Percentiles rank a stretch among this genome's conserved stretches.
Conservation (phyloP, 2,329 filamentous ascomycete genomes). For the Chaetomiaceae sp. region DNA sequence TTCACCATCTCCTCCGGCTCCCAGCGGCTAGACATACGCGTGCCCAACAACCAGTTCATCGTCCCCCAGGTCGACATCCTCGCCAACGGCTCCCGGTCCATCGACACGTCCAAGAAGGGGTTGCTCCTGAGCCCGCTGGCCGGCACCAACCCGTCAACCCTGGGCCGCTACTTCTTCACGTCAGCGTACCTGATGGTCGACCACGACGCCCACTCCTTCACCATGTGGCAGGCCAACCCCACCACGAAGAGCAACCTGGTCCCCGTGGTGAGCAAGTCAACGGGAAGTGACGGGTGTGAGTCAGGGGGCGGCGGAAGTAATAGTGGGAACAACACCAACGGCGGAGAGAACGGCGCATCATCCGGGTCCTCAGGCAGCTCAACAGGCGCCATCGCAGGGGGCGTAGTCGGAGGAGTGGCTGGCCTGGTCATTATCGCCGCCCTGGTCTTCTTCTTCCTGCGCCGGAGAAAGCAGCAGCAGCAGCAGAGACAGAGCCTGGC, state of each 20-base stretch:
- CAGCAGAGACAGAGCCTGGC: too few species aligned
- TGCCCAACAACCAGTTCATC: constrained; percentile 31
- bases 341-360: background rate
- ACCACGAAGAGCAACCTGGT: too few species aligned
- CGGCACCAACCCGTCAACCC: constrained; percentile 16
- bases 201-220: constrained; percentile 31
- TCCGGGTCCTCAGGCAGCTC: too few species aligned
- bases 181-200: constrained; percentile 35
- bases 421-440: background rate
- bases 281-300: too few species aligned
- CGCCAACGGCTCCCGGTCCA: constrained; percentile 25
- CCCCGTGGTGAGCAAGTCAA: too few species aligned
- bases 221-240: constrained; percentile 33
- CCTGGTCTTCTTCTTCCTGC: background rate
- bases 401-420: background rate
- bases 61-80: constrained; percentile 29
- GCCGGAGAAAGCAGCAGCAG: background rate
- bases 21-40: constrained; percentile 28
- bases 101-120: background rate
- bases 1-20: constrained; percentile 28
- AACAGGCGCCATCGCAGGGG: background rate
- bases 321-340: too few species aligned
- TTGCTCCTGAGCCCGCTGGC: background rate
- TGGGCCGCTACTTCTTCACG: constrained; percentile 34
- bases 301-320: too few species aligned